phyloP scores from a whole-genome alignment of 768 basidiomycete species.

The Amanita pseudoporphyria region DNA sequence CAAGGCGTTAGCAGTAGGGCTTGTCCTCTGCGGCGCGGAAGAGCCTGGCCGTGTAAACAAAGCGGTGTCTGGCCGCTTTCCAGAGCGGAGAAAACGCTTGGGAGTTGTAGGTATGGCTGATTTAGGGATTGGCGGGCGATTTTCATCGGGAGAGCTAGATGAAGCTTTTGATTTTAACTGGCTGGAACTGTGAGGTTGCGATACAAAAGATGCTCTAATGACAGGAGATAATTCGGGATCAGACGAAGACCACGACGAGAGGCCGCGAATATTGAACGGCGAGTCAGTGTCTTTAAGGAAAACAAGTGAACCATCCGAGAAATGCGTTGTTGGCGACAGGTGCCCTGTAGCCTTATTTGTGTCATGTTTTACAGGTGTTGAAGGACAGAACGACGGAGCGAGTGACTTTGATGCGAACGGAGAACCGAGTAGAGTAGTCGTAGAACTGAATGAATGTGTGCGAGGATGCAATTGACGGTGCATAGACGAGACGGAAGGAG shows the following conservation, averaged over 20 bases:
- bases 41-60: background rate
- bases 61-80: background rate
- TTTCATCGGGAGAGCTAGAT: background rate
- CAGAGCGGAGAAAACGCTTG: background rate
- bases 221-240: conserved; percentile 22
- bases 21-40: background rate
- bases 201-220: conserved; percentile 14
- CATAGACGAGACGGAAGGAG: background rate
- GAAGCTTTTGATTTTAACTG: background rate
- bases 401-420: conserved; percentile 8
- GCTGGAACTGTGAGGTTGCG: background rate
- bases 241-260: conserved; percentile 7
- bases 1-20: background rate
- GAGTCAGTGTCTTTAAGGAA: conserved; percentile 6
- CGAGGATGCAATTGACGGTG: background rate
- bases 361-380: conserved; percentile 6
- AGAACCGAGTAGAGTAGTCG: conserved; percentile 8
- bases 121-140: background rate
- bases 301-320: conserved; percentile 1
- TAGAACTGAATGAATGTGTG: conserved; percentile 5
- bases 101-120: background rate
- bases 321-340: conserved; percentile 1
- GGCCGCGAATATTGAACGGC: background rate
- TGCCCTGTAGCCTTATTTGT: background rate
- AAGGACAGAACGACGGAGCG: background rate